Evolutionary conservation across 2,329 filamentous ascomycete species (phyloP).

Genomic region (Penicillium sp.): DNA sequence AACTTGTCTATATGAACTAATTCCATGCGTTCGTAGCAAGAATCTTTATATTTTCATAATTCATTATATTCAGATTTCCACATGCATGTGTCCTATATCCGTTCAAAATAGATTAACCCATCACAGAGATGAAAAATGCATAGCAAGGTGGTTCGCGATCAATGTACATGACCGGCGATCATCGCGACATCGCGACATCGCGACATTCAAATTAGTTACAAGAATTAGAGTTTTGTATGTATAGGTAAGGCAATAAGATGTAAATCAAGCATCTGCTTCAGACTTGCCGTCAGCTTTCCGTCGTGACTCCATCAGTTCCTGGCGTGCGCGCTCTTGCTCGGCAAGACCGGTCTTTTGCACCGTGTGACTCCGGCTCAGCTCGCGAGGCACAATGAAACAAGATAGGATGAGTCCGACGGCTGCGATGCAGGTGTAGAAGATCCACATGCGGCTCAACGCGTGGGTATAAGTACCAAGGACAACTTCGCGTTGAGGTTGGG

Average conservation of each 20-base stretch:
- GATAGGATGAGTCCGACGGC: conserved; percentile 38
- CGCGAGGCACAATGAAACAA: conserved; percentile 34
- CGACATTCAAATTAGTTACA: not conserved
- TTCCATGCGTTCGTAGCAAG: no score
- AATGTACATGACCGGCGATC: no score
- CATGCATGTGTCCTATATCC: no score
- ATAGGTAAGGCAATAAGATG: not conserved
- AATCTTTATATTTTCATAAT: no score
- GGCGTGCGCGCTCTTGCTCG: conserved; percentile 40
- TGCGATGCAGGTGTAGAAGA: conserved; percentile 43
- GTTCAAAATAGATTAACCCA: no score
- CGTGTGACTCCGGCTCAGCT: conserved; percentile 40
- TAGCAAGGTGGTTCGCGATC: no score
- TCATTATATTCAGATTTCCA: no score
- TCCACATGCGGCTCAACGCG: conserved; percentile 47
- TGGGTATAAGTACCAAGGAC: conserved; percentile 41
- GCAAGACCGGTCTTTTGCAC: conserved; percentile 42
- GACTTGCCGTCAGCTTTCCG: conserved; percentile 62
- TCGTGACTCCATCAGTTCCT: conserved; percentile 40
- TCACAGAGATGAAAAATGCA: no score
- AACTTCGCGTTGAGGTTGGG: conserved; percentile 29
- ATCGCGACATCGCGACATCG: not conserved
- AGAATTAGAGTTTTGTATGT: not conserved
- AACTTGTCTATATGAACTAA: no score
- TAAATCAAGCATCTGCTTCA: conserved; percentile 33